A percentile compares a stretch with the other conserved stretches of the same genome.
Evolutionary conservation across 345 rosid species (phyloP).

Genomic region (Alliaria petiolata): DNA sequence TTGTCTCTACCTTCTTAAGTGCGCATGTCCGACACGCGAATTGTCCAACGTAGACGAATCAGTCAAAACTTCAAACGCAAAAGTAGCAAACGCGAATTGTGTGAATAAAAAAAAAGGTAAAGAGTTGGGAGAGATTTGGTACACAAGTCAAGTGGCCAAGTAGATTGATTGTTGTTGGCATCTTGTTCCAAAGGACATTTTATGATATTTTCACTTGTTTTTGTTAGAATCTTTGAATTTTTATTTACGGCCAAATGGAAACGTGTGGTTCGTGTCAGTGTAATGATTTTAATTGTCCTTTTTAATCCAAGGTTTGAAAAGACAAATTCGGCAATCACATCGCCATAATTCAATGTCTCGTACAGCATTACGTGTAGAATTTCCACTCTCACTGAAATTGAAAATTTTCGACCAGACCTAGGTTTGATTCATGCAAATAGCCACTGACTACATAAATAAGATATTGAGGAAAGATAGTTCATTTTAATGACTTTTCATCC

Average conservation of each 20-base stretch:
- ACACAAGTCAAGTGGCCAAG: constrained; percentile 28
- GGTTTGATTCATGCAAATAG: not conserved
- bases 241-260: constrained; percentile 1
- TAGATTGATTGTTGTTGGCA: constrained; percentile 27
- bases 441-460: not conserved
- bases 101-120: constrained; percentile 11
- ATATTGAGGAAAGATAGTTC: no score
- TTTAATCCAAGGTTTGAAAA: constrained; percentile 6
- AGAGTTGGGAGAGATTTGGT: constrained; percentile 15
- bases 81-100: constrained; percentile 15
- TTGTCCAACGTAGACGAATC: constrained; percentile 17
- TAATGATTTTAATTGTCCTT: constrained; percentile 9
- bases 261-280: constrained; percentile 6
- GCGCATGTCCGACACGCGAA: constrained; percentile 37
- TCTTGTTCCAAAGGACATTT: constrained; percentile 25
- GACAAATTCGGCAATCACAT: constrained; percentile 20
- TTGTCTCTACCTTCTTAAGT: constrained; percentile 19
- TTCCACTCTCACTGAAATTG: not conserved
- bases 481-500: no score
- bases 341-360: constrained; percentile 5
- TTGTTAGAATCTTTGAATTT: constrained; percentile 17
- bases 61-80: constrained; percentile 12
- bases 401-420: not conserved
- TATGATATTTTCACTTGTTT: not conserved
- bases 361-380: constrained; percentile 17